A percentile compares a stretch with the other conserved stretches of the same genome.
phyloP scores from a whole-genome alignment of 2,329 filamentous ascomycete genomes.

The Penicillium sp. region DNA sequence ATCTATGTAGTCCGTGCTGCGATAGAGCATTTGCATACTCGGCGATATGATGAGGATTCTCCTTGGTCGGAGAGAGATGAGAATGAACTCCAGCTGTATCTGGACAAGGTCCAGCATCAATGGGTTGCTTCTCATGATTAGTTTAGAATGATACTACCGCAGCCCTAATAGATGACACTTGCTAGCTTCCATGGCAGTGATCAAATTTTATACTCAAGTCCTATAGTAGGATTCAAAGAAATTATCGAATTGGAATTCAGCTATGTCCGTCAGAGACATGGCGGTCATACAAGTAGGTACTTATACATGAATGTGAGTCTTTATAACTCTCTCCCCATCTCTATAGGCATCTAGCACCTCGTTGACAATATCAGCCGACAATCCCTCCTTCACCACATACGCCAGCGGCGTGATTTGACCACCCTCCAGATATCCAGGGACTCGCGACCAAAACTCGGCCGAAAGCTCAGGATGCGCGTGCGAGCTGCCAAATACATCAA shows the following conservation, averaged over 20 bases:
- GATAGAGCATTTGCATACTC: constrained; percentile 1
- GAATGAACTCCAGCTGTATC: background rate
- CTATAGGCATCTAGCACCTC: constrained; percentile 36
- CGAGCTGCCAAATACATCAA: constrained; percentile 24
- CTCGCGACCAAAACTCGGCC: constrained; percentile 27
- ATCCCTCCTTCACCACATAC: constrained; percentile 30
- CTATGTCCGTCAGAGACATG: background rate
- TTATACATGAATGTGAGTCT: constrained; percentile 6
- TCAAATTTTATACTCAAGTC: too few relatives aligned
- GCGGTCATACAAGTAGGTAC: background rate
- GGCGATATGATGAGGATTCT: background rate
- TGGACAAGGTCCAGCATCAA: background rate
- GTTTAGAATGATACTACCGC: too few relatives aligned
- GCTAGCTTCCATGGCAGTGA: too few relatives aligned
- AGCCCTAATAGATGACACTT: too few relatives aligned
- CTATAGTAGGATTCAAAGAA: too few relatives aligned
- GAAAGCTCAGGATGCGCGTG: constrained; percentile 26
- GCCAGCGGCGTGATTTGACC: constrained; percentile 28
- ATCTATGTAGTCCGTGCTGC: constrained; percentile 1
- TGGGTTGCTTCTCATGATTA: background rate
- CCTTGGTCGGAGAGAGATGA: background rate
- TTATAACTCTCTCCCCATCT: constrained; percentile 23
- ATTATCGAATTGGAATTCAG: too few relatives aligned
- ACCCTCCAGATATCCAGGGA: constrained; percentile 26
- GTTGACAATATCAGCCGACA: constrained; percentile 34